A percentile compares a stretch with the other conserved stretches of the same genome.
Conservation (phyloP, 2,329 filamentous ascomycete species). For the Pseudogymnoascus sp. region DNA sequence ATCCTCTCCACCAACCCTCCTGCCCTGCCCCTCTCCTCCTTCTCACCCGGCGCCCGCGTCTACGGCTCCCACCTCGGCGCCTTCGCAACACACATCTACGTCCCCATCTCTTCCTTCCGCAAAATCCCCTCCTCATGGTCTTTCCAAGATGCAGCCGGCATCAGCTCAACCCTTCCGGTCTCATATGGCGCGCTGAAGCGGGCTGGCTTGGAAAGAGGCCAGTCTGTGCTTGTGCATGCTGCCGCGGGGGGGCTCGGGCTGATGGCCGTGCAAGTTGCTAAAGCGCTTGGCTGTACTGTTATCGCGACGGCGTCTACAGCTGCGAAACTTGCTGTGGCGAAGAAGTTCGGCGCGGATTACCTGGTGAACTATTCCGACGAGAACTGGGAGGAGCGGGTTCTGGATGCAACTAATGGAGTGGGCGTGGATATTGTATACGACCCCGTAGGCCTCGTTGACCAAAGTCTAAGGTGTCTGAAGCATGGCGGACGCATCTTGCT, state of each 20-base stretch:
- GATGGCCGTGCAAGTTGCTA: conserved; percentile 49
- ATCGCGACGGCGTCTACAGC: conserved; percentile 44
- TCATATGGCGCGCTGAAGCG: conserved; percentile 44
- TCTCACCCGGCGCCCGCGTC: conserved; percentile 42
- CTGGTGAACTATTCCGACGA: conserved; percentile 35
- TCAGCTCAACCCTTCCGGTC: conserved; percentile 46
- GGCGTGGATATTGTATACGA: conserved; percentile 54
- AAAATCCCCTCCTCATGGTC: conserved; percentile 39
- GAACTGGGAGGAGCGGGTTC: conserved; percentile 45
- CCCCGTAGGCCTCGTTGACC: conserved; percentile 48
- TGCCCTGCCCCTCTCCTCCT: conserved; percentile 29
- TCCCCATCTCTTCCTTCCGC: conserved; percentile 33
- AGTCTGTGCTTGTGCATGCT: conserved; percentile 47
- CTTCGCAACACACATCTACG: conserved; percentile 44
- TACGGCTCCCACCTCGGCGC: conserved; percentile 46
- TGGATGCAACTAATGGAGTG: conserved; percentile 37
- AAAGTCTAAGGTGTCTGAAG: conserved; percentile 45
- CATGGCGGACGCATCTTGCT: conserved; percentile 48
- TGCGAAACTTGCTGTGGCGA: conserved; percentile 38
- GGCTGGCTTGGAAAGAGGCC: conserved; percentile 35
- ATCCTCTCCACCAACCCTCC: conserved; percentile 39
- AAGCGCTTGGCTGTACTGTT: conserved; percentile 44
- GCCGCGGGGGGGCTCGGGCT: conserved; percentile 49
- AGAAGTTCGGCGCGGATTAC: conserved; percentile 33
- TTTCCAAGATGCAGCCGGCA: conserved; percentile 43